Conservation (phyloP, 1,139 yeast species). For the Nadsonia starkeyi-henricii region DNA sequence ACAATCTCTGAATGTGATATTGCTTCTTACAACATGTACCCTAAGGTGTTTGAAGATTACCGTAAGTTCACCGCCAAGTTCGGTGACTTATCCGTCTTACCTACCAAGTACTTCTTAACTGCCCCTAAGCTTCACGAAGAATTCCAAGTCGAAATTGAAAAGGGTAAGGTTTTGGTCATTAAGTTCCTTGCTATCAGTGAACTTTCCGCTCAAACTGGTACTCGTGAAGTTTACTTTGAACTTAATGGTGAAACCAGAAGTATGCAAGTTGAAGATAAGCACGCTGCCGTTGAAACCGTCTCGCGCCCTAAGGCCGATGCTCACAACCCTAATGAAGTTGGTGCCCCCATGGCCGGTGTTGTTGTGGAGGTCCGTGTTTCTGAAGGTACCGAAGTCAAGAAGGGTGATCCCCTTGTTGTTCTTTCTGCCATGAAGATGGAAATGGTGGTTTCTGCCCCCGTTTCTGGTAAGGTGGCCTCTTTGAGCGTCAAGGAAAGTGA, state of each 20-base stretch:
- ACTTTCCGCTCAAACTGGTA: slow-evolving; percentile 69
- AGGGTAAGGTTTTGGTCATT: slow-evolving; percentile 86
- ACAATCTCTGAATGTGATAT: slow-evolving; percentile 69
- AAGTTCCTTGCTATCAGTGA: slow-evolving; percentile 91
- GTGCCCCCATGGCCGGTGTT: slow-evolving; percentile 99
- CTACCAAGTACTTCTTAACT: slow-evolving; percentile 79
- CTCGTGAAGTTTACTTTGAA: slow-evolving; percentile 93
- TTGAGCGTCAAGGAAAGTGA: slow-evolving; percentile 78
- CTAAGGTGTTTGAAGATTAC: slow-evolving; percentile 87
- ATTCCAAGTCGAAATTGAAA: slow-evolving; percentile 75
- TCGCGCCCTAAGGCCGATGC: slow-evolving; percentile 84
- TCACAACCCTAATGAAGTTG: slow-evolving; percentile 80
- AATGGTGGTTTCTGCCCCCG: slow-evolving; percentile 93
- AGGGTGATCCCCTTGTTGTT: slow-evolving; percentile 93
- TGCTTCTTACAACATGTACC: slow-evolving; percentile 95
- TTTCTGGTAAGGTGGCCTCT: slow-evolving; percentile 68
- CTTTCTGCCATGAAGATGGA: slow-evolving; percentile 99
- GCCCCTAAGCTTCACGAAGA: slow-evolving; percentile 84
- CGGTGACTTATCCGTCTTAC: slow-evolving; percentile 88
- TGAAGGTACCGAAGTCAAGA: slow-evolving; percentile 76
- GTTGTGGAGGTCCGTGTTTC: slow-evolving; percentile 88
- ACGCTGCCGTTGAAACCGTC: slow-evolving; percentile 69
- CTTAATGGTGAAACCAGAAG: slow-evolving; percentile 97
- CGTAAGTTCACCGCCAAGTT: slow-evolving; percentile 59
- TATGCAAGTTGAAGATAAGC: slow-evolving; percentile 79